Evolutionary conservation across 768 basidiomycete species (phyloP), one percentile per base, ranked within the genome.

Genomic region (Serendipita sp.): DNA sequence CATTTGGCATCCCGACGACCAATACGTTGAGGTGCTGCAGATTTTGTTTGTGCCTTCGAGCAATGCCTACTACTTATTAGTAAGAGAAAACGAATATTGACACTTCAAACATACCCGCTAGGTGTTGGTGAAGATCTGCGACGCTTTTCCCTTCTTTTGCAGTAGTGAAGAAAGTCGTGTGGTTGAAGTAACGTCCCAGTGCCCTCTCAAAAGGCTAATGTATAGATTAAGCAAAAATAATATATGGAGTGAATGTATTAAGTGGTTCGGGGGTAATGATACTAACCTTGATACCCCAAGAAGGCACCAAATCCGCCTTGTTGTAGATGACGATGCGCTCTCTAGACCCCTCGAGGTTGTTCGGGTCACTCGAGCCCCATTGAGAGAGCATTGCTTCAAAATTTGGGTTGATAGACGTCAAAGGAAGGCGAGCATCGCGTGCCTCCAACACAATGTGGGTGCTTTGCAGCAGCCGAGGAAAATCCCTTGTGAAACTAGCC

Each of bases 1-100:
- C 92, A 73, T 98, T 98, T 16, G 96, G 96, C 95, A 99, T 98
- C 28, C 96, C 96, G 66, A 96, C 86, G 28, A 98, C 91, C 2
- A 97, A 80, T 4, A 97, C 86, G 70, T 93, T 92, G 68, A 91
- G 76, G 72, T 88, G 88, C 69, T 84, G 82, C 54, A 83, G 80
- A 2, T 68, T 68, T 67, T 89, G 81, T 62, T 83, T 83, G 71
- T 85, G 80, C 46, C 78, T 77, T 70, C 82, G 83, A 36, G 88
- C 86, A 69, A 89, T 80, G 69, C 82, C 88, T 91, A 67, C 5
- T 38, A 48, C 28, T 23, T 28, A 32, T 35, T 44, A 41, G 46
- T 1, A 10, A 63, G 45, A 2, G 32, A 45, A 2, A 36, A 30
- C 60, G 36, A 23, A 23, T 23, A 23, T 23, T 23, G 35, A 11